These are phyloP conservation scores for Euptelea pleiosperma DNA, from an alignment of 164 flowering plant species.

Conservation along the genomic window DNA sequence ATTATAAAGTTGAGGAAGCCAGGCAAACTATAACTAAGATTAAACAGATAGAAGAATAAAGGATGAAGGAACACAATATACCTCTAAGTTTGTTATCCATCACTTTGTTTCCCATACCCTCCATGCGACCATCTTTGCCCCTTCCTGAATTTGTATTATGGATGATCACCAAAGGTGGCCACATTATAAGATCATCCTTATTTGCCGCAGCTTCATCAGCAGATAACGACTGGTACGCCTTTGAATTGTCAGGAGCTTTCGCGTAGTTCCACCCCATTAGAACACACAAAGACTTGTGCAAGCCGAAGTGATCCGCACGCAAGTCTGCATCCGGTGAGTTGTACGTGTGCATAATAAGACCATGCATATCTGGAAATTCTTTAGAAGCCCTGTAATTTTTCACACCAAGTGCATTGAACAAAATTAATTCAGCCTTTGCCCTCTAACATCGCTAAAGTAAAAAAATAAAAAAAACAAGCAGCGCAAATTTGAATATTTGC, in stretches of 20 bases:
- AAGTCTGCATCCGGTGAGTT: slow-evolving; percentile 56
- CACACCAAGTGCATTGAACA: slow-evolving; percentile 44
- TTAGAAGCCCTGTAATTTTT: slow-evolving; percentile 76
- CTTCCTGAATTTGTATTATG: slow-evolving; percentile 84
- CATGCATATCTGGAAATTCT: slow-evolving; percentile 77
- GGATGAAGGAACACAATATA: slow-evolving; percentile 33
- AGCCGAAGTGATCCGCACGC: slow-evolving; percentile 81
- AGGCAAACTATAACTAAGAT: too few species aligned
- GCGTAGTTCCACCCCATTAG: slow-evolving; percentile 88
- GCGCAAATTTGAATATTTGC: neutral
- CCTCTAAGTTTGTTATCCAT: slow-evolving; percentile 93
- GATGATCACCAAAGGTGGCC: slow-evolving; percentile 92
- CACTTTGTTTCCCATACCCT: slow-evolving; percentile 86
- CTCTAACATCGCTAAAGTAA: slow-evolving; percentile 15
- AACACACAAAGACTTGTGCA: slow-evolving; percentile 90
- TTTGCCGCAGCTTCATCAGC: slow-evolving; percentile 69
- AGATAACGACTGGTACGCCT: slow-evolving; percentile 64
- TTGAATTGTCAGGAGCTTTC: slow-evolving; percentile 75
- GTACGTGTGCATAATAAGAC: slow-evolving; percentile 86
- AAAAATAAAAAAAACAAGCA: slow-evolving; percentile 5
- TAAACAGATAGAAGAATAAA: slow-evolving; percentile 2
- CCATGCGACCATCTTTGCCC: slow-evolving; percentile 86
- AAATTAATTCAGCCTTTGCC: slow-evolving; percentile 28
- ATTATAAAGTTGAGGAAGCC: too few species aligned
- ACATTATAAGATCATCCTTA: slow-evolving; percentile 78